Base-by-base conservation (phyloP, 2,329 filamentous ascomycete species). In the Rasamsonia emersonii region DNA sequence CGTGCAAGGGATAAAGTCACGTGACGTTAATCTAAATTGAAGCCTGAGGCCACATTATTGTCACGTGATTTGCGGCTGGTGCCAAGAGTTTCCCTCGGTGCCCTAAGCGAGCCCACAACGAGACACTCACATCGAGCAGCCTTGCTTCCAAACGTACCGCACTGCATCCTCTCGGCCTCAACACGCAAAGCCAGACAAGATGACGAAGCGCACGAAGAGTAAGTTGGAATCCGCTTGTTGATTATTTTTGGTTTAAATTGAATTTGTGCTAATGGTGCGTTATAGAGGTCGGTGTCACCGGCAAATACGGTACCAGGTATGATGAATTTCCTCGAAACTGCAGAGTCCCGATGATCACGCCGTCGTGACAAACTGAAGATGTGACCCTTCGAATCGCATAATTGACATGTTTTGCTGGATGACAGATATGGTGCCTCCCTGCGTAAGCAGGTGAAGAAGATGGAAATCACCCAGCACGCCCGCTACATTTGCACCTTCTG, bases 401-500 rank as follows among this genome's bases (percentile, higher is more conserved):
- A 42, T 46, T 50, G 42, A 51, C 36, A 39, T 37, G 17, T 29
- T 21, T 40, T n/a, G n/a, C n/a, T n/a, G n/a, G n/a, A 39, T 33
- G 35, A 40, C 54, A 89, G 86, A 78, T 93, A 93, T 71, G 91
- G 89, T 88, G 89, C 91, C 65, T 96, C 91, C 61, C 86, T 96
- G 71, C 86, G 88, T 73, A 96, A 96, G 79, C 88, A 86, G 68
- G 82, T 91, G 64, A 96, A 96, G 86, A 95, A 95, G 84, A 94
- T 95, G 82, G 91, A 96, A 82, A 84, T 96, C 68, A 84, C 85
- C 59, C 91, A 96, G 71, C 91, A 98, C 77, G 86, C 86, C 73
- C 82, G 82, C 67, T 96, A 95, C 68, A 79, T 80, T 63, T 96
- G 89, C 80, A 89, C 88, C 50, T 98, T 96, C 83, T 94, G 86